These are phyloP conservation scores for Calonectria hongkongensis DNA, from an alignment of 2,329 filamentous ascomycete genomes.

Conservation along the genomic window DNA sequence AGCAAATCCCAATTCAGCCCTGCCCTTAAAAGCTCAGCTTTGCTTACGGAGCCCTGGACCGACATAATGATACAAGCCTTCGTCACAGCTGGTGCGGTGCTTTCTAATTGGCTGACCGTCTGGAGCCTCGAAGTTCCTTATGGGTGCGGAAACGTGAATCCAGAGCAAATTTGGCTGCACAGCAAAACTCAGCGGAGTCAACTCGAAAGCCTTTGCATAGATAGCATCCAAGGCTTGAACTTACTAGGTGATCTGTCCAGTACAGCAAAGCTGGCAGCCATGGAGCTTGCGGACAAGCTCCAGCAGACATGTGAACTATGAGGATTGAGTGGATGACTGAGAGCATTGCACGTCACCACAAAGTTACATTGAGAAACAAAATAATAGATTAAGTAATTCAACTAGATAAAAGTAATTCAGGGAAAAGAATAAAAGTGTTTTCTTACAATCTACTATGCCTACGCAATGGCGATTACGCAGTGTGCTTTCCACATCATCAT, in stretches of 20 bases:
- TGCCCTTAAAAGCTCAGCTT: background rate
- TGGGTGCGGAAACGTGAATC: background rate
- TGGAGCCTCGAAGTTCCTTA: background rate
- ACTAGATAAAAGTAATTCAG: background rate
- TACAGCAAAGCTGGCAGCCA: background rate
- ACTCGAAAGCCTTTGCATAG: background rate
- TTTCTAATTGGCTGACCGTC: background rate
- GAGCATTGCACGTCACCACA: background rate
- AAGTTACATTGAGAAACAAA: background rate
- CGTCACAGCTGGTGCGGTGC: background rate
- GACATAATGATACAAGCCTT: background rate
- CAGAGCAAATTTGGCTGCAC: constrained; percentile 1
- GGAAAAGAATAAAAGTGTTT: no score
- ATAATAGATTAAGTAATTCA: background rate
- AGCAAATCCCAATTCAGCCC: background rate
- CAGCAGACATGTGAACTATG: background rate
- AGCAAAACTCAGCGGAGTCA: background rate
- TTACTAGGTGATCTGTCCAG: background rate
- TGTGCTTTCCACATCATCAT: background rate
- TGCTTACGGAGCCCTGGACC: constrained; percentile 13
- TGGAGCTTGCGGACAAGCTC: background rate
- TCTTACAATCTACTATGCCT: no score
- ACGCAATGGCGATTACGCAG: no score
- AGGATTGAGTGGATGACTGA: no score
- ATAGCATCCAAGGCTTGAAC: background rate